A percentile compares a stretch with the other conserved stretches of the same genome.
Conservation (phyloP, 805 yeast genomes). For the Sugiyamaella mastotermitis region DNA sequence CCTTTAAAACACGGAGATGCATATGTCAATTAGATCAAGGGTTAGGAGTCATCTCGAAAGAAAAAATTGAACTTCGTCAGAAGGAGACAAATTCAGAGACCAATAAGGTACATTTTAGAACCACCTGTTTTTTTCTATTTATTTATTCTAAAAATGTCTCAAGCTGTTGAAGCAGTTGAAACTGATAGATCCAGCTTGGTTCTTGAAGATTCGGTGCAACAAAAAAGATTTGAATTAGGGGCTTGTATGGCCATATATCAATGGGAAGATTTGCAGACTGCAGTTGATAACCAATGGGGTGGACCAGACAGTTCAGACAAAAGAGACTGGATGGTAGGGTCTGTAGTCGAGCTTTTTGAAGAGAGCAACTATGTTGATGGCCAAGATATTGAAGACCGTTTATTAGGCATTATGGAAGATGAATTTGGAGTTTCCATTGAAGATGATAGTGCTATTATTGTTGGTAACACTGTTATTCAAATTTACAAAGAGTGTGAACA, state of each 20-base stretch:
- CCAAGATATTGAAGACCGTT: conserved; percentile 74
- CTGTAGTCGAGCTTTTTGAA: conserved; percentile 71
- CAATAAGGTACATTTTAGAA: neutral
- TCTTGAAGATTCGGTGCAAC: conserved; percentile 51
- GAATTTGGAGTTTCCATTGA: conserved; percentile 88
- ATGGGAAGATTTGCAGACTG: conserved; percentile 85
- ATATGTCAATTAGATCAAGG: too few species aligned
- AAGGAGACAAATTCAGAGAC: conserved; percentile 5
- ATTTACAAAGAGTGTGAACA: conserved; percentile 59
- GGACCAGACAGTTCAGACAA: conserved; percentile 87
- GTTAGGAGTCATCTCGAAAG: too few species aligned
- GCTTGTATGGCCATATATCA: conserved; percentile 83
- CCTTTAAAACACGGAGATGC: too few species aligned
- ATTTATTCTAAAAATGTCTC: conserved; percentile 5
- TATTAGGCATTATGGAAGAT: conserved; percentile 86
- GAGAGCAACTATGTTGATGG: conserved; percentile 63
- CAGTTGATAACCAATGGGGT: conserved; percentile 93
- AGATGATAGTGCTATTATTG: conserved; percentile 76
- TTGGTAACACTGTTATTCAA: conserved; percentile 61
- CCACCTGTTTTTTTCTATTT: neutral
- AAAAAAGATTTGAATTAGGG: conserved; percentile 86
- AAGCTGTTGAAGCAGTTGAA: conserved; percentile 11
- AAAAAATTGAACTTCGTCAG: too few species aligned
- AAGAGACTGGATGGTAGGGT: conserved; percentile 89
- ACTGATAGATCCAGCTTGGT: conserved; percentile 16